Evolutionary conservation across 192 early-diverging fungal species (phyloP), one percentile per base, ranked within the genome.

Genomic region (Oehlia diaphana): DNA sequence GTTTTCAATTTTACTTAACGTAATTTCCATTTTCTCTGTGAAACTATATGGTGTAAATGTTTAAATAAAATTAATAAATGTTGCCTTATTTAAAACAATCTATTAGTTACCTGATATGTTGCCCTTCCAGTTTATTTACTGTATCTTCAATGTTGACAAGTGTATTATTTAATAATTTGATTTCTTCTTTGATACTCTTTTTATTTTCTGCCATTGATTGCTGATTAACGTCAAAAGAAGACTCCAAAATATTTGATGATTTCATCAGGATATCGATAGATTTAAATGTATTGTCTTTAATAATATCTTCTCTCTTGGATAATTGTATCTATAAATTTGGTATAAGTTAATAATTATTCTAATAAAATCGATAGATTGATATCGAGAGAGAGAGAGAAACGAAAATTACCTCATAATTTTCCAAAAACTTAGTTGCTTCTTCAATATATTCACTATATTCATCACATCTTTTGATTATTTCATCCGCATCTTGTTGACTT

Each of bases 21-120:
- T 75, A 16, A 2, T 35, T 58, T 65, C 21, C 75, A 76, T 76
- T 44, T 66, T 42, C 35, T 76, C 26, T 47, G 75, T 16, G 44
- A 76, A 35, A 39, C 75, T 76, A 47, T 65, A 50, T 47, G 28
- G 44, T 0, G 1, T 12, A 72, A n/a, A 37, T 44, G 16, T 1
- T 26, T n/a, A 9, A n/a, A 72, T 4, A 50, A 49, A 72, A 2
- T 50, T 26, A 26, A 49, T 49, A 47, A 49, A 31, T 26, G 9
- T 26, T n/a, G 7, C 69, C 16, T 19, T 10, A 23, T 28, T 35
- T 23, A 49, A 49, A 50, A 50, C 3, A 37, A 14, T 26, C 1
- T 12, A 72, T 5, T n/a, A 28, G 5, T 49, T 72, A 49, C 70
- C 23, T 72, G 26, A 4, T 14, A 31, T 72, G 70, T 49, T 72